Conservation (phyloP, 768 basidiomycete genomes). For the Suillus subaureus region DNA sequence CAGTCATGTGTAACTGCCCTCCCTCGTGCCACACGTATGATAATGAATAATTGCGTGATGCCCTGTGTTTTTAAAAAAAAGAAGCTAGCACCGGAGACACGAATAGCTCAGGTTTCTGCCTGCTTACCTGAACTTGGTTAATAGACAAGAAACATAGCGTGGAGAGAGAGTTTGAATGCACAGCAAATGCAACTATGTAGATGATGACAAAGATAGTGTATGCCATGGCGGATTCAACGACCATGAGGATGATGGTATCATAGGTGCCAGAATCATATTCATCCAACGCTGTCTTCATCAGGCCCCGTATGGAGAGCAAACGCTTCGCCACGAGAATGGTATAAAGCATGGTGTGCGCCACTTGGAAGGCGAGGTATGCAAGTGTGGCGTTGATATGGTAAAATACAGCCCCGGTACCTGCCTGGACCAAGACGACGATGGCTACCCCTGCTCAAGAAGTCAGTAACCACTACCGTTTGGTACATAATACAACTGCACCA, state of each 20-base stretch:
- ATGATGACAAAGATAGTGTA: background rate
- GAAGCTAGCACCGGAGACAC: background rate
- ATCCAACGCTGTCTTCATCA: background rate
- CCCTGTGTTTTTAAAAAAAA: background rate
- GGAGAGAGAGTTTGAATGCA: background rate
- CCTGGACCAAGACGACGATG: background rate
- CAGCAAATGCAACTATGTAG: background rate
- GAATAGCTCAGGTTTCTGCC: background rate
- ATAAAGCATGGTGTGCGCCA: background rate
- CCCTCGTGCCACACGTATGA: background rate
- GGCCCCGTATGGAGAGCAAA: background rate
- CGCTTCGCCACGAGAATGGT: background rate
- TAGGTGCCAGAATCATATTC: background rate
- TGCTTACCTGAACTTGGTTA: background rate
- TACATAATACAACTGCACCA: background rate
- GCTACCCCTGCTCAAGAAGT: background rate
- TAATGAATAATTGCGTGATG: background rate
- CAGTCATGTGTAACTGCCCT: background rate
- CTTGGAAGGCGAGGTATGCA: background rate
- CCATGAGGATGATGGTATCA: constrained; percentile 1
- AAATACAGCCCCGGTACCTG: background rate
- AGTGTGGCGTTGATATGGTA: background rate
- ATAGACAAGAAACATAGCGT: background rate
- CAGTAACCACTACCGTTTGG: background rate
- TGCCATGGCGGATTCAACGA: background rate